phyloP scores from a whole-genome alignment of 805 yeast genomes.

The Scheffersomyces lignosus region DNA sequence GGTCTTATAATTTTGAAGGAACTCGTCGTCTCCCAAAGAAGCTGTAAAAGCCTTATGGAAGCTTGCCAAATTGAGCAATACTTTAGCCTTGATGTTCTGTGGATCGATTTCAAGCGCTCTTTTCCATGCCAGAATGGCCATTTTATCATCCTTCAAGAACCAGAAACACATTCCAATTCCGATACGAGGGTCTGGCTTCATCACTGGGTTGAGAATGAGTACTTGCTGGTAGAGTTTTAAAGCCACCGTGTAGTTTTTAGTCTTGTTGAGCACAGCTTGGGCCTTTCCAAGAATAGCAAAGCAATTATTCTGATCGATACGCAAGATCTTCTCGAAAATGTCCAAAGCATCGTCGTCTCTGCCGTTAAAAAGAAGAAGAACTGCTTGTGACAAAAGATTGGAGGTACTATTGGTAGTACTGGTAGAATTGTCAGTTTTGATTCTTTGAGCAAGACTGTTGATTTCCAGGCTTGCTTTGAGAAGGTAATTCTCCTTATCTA shows the following conservation, averaged over 20 bases:
- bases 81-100: conserved; percentile 55
- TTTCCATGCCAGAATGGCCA: conserved; percentile 83
- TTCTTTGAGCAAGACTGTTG: conserved; percentile 11
- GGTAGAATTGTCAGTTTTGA: background rate
- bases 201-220: conserved; percentile 69
- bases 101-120: conserved; percentile 71
- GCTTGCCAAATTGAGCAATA: conserved; percentile 65
- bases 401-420: conserved; percentile 26
- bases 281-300: conserved; percentile 85
- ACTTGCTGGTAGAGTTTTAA: conserved; percentile 83
- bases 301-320: conserved; percentile 58
- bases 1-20: conserved; percentile 54
- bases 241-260: conserved; percentile 68
- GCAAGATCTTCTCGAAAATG: conserved; percentile 61
- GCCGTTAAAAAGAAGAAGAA: conserved; percentile 56
- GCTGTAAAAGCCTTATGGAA: conserved; percentile 62
- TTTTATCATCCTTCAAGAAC: conserved; percentile 73
- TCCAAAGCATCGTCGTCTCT: conserved; percentile 71
- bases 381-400: conserved; percentile 66
- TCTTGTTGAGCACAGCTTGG: conserved; percentile 66
- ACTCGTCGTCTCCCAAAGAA: conserved; percentile 60
- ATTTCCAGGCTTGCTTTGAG: conserved; percentile 23
- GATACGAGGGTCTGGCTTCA: conserved; percentile 88
- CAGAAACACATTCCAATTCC: conserved; percentile 95
- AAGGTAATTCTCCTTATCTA: conserved; percentile 23